A percentile compares a stretch with the other conserved stretches of the same genome.
Conservation (phyloP, 176 grass and related monocot species). For the Alloteropsis semialata region DNA sequence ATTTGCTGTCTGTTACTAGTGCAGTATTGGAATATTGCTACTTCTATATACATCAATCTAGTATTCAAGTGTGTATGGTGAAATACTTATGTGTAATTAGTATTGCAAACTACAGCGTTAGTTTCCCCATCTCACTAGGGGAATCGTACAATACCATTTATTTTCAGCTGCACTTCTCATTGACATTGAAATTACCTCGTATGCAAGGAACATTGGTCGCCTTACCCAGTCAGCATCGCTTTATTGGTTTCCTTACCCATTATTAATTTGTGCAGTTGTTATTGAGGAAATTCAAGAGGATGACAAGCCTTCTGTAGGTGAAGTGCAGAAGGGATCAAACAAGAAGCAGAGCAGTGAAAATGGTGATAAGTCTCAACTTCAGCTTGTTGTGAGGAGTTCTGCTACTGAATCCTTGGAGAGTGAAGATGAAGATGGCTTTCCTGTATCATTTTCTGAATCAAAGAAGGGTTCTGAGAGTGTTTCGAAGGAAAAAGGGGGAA, state of each 20-base stretch:
- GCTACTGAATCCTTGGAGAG: conserved; percentile 49
- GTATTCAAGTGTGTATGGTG: background rate
- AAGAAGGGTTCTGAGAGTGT: conserved; percentile 39
- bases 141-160: background rate
- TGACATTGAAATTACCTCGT: background rate
- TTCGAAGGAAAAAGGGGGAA: conserved; percentile 12
- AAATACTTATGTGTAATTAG: background rate
- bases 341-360: conserved; percentile 52
- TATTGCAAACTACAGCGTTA: background rate
- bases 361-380: conserved; percentile 42
- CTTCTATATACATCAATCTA: background rate
- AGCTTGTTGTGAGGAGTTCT: conserved; percentile 48
- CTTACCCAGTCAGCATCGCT: background rate
- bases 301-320: conserved; percentile 50
- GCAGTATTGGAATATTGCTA: background rate
- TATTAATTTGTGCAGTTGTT: conserved; percentile 57
- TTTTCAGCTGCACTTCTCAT: background rate
- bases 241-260: conserved; percentile 13
- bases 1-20: background rate
- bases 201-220: background rate
- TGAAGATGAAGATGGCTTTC: conserved; percentile 98
- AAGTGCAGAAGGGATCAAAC: conserved; percentile 48
- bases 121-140: background rate
- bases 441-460: conserved; percentile 45
- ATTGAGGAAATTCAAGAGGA: conserved; percentile 94